Percentiles rank a stretch among this genome's conserved stretches.
phyloP scores from a whole-genome alignment of 192 early-diverging fungal genomes.

The Dispira simplex region DNA sequence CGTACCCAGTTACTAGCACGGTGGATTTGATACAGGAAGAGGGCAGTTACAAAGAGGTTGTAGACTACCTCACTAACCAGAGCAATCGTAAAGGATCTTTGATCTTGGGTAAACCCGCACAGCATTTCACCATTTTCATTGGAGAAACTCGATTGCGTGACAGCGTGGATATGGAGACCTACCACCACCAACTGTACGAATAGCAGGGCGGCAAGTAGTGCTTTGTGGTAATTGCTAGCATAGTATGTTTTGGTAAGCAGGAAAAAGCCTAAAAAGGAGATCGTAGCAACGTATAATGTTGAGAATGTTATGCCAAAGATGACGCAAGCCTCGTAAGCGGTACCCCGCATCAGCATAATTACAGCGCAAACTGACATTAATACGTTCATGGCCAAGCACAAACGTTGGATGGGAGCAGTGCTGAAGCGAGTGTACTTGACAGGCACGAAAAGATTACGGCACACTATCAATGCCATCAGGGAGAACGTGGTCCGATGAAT shows the following conservation, averaged over 20 bases:
- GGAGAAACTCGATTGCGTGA: too few species aligned
- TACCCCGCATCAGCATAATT: neutral
- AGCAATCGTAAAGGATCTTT: too few species aligned
- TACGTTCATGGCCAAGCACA: slow-evolving; percentile 6
- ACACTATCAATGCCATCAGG: neutral
- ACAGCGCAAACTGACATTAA: neutral
- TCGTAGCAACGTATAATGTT: neutral
- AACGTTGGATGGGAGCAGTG: neutral
- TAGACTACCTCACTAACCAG: too few species aligned
- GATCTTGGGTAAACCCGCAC: too few species aligned
- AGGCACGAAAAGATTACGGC: neutral
- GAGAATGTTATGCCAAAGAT: neutral
- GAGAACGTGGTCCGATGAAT: too few species aligned
- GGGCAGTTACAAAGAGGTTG: neutral
- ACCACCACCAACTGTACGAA: too few species aligned
- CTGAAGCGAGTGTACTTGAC: neutral
- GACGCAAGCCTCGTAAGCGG: neutral
- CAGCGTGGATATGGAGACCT: too few species aligned
- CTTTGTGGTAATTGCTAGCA: too few species aligned
- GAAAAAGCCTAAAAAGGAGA: neutral
- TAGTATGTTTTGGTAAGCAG: too few species aligned
- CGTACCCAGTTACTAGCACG: too few species aligned
- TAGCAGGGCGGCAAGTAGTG: too few species aligned
- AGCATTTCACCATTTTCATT: too few species aligned
- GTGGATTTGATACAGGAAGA: neutral